These are phyloP conservation scores for Vickermania spadyakhi DNA, from an alignment of 208 protist genomes.

Conservation along the genomic window DNA sequence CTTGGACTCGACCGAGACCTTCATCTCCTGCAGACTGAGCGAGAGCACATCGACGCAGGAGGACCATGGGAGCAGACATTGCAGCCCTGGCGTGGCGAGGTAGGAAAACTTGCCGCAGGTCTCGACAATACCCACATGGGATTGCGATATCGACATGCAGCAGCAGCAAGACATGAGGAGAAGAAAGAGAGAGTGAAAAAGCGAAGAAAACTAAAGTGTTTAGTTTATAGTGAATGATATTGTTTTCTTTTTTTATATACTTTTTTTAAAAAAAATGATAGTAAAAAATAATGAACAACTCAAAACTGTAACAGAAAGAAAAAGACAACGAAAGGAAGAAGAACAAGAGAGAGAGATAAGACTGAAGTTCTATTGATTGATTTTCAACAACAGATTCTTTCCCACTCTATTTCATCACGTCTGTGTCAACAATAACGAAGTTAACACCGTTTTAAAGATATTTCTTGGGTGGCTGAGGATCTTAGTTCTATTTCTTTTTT, in stretches of 20 bases:
- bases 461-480: not conserved
- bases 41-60: slow-evolving; percentile 20
- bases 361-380: too few relatives aligned
- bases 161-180: slow-evolving; percentile 15
- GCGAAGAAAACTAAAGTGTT: not conserved
- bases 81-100: slow-evolving; percentile 37
- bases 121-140: slow-evolving; percentile 47
- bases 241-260: slow-evolving; percentile 5
- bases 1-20: slow-evolving; percentile 43
- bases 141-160: slow-evolving; percentile 41
- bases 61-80: slow-evolving; percentile 44
- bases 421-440: too few relatives aligned
- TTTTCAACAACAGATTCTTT: too few relatives aligned
- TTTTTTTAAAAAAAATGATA: slow-evolving; percentile 2
- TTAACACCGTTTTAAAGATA: not conserved
- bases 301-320: not conserved
- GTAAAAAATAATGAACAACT: slow-evolving; percentile 1
- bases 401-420: too few relatives aligned
- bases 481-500: not conserved
- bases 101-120: slow-evolving; percentile 45
- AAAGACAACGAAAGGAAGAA: slow-evolving; percentile 3
- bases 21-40: slow-evolving; percentile 33
- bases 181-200: not conserved
- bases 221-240: slow-evolving; percentile 5
- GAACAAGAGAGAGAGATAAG: slow-evolving; percentile 7